Base-by-base conservation (phyloP, 768 basidiomycete species). In the Amanita fuliginea region DNA sequence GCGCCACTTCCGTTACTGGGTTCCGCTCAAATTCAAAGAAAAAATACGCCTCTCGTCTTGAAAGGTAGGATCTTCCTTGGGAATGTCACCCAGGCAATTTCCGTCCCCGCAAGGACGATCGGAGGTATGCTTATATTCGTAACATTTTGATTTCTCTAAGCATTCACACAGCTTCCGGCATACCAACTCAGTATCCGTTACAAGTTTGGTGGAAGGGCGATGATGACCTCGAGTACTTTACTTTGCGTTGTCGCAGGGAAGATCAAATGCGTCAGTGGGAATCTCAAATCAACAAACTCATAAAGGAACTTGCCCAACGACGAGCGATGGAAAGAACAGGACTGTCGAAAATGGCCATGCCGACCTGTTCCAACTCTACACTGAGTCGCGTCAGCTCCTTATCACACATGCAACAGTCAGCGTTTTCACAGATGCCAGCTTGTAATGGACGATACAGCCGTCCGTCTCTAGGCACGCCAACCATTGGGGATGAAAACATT, bases 51-150 rank as follows among this genome's bases (percentile, higher is more conserved):
- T 21, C 77, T 97, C 30, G 76, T 93, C 19, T 69, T 99, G 51
- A 99, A 99, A 60, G 96, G 96, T 3, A 82, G 96, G 24, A 98
- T 99, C 53, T 98, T 96, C 67, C 73, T 98, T 56, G 92, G 93
- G 55, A 99, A 98, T 59, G 91, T 98, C 46, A 93, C 90, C 0
- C 77, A 84, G 55, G 89, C 90, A 11, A 70, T 78, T 47, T 75
- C 85, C 33, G 72, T 69, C 7, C 72, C 76, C 6, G 66, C 77
- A n/a, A 73, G 76, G 56, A 72, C 70, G 46, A 77, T 77, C 21
- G 69, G 72, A 54, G 77, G 90, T 86, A 57, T 51, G 81, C 74
- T 35, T 39, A 36, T 16, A 11, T 44, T 24, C 33, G 28, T 41
- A 19, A 28, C 32, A 4, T 32, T 19, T 26, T 28, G 2, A 28